Percentiles rank a stretch among this genome's conserved stretches.
These are phyloP conservation scores for Dalbergia cochinchinensis DNA, from an alignment of 306 rosid species.

Conservation along the genomic window DNA sequence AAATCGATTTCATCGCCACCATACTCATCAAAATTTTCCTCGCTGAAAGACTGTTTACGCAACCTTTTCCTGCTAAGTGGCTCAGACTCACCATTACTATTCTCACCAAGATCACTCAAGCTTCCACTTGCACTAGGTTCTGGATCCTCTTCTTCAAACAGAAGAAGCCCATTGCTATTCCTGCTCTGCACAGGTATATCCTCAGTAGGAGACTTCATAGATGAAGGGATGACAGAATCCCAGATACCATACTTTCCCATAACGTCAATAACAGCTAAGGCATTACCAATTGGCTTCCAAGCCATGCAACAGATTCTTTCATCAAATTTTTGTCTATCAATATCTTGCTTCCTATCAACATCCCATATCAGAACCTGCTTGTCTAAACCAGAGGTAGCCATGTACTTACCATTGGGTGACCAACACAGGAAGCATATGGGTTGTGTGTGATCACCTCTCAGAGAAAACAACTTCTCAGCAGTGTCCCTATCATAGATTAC, in stretches of 20 bases:
- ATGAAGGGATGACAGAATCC: conserved; percentile 91
- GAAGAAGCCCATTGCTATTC: conserved; percentile 77
- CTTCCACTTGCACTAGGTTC: conserved; percentile 69
- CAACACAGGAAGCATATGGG: conserved; percentile 88
- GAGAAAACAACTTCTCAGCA: conserved; percentile 80
- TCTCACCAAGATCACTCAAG: conserved; percentile 85
- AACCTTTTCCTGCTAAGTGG: conserved; percentile 81
- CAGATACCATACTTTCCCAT: conserved; percentile 90
- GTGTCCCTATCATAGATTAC: conserved; percentile 96
- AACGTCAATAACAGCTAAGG: conserved; percentile 83
- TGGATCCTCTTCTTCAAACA: conserved; percentile 82
- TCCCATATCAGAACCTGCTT: conserved; percentile 96
- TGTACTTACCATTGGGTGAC: conserved; percentile 96
- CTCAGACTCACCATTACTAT: conserved; percentile 64
- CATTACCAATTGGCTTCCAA: conserved; percentile 91
- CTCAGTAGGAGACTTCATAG: conserved; percentile 94
- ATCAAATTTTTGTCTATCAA: conserved; percentile 90
- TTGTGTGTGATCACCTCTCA: conserved; percentile 84
- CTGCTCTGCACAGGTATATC: conserved; percentile 72
- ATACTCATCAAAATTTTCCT: conserved; percentile 62
- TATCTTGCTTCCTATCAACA: conserved; percentile 79
- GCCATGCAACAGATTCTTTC: conserved; percentile 84
- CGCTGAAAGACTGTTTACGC: conserved; percentile 57
- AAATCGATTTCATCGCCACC: conserved; percentile 56
- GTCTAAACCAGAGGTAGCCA: conserved; percentile 90